These are phyloP conservation scores for Cytospora chrysosperma DNA, from an alignment of 2,329 filamentous ascomycete genomes.

Conservation along the genomic window DNA sequence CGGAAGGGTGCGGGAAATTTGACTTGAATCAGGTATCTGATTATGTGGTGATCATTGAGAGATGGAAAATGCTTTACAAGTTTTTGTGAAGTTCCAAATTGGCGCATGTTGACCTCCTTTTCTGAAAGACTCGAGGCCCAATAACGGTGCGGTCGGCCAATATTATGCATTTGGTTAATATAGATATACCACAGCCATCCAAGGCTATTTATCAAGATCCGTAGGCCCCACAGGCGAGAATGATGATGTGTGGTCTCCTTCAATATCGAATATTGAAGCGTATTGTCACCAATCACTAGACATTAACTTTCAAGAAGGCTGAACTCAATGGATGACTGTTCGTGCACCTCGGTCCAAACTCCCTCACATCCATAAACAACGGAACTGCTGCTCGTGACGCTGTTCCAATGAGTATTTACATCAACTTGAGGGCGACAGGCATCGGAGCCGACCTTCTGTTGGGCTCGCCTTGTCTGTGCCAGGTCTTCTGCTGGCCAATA, in stretches of 20 bases:
- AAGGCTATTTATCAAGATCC: conserved; percentile 6
- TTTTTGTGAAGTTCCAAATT: conserved; percentile 13
- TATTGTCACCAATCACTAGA: neutral
- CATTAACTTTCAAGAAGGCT: too few relatives aligned
- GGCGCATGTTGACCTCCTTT: neutral
- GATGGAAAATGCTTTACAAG: neutral
- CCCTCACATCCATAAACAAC: neutral
- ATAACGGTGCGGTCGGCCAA: neutral
- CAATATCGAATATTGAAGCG: neutral
- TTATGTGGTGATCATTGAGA: neutral
- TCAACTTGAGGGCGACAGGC: neutral
- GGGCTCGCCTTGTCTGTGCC: neutral
- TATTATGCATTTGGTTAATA: neutral
- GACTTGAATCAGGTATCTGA: neutral
- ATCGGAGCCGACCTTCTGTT: neutral
- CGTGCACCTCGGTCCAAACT: neutral
- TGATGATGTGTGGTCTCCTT: neutral
- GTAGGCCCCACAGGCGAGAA: neutral
- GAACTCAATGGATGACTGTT: neutral
- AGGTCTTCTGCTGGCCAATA: neutral
- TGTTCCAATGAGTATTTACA: neutral
- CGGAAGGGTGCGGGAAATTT: neutral
- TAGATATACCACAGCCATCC: conserved; percentile 11
- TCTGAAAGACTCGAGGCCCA: neutral
- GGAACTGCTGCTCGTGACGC: neutral